Percentiles rank a stretch among this genome's conserved stretches.
Conservation (phyloP, 345 rosid genomes). For the Clausena lansium region DNA sequence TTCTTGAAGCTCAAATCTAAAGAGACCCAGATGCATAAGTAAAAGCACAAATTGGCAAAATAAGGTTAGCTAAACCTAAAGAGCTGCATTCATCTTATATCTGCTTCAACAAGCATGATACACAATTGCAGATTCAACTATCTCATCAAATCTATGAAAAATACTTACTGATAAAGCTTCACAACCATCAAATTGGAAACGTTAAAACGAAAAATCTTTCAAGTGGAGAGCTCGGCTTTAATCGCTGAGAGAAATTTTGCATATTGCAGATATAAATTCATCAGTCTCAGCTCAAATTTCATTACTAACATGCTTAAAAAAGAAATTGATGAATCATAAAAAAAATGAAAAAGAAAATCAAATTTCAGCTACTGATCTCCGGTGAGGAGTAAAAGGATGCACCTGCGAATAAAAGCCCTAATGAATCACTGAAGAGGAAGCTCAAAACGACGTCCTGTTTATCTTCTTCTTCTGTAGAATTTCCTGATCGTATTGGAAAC, state of each 20-base stretch:
- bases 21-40: not conserved
- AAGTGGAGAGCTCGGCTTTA: not conserved
- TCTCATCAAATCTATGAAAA: not conserved
- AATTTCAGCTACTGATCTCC: not conserved
- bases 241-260: not conserved
- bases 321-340: not conserved
- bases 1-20: not conserved
- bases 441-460: not conserved
- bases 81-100: not conserved
- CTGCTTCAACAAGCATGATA: not conserved
- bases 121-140: not conserved
- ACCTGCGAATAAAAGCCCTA: not conserved
- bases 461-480: not conserved
- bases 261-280: not conserved
- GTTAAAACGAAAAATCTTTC: not conserved
- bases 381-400: not conserved
- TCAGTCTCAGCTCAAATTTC: not conserved
- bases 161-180: not conserved
- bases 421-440: not conserved
- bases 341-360: not conserved
- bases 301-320: not conserved
- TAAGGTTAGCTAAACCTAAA: not conserved
- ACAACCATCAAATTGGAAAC: not conserved
- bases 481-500: not conserved
- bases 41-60: not conserved